phyloP scores from a whole-genome alignment of 2,329 filamentous ascomycete species.

The Annulohypoxylon truncatum region DNA sequence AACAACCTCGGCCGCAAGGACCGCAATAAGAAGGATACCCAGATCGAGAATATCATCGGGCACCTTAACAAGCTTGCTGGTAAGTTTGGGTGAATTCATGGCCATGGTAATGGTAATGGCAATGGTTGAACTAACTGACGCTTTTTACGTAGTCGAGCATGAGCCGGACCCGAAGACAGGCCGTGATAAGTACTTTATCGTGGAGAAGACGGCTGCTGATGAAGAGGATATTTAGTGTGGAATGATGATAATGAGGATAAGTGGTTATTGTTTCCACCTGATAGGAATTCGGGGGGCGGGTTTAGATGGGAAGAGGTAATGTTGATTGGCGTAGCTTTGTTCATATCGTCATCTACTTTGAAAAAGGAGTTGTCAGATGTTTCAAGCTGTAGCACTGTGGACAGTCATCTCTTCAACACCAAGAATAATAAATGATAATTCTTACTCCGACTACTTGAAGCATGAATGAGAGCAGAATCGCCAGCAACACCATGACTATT shows the following conservation, averaged over 20 bases:
- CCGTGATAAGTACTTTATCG: slow-evolving; percentile 45
- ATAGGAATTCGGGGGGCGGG: not conserved
- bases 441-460: too few relatives aligned
- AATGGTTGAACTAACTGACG: too few relatives aligned
- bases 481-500: too few relatives aligned
- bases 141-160: slow-evolving; percentile 44
- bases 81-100: too few relatives aligned
- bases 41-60: slow-evolving; percentile 74
- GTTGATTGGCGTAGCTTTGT: not conserved
- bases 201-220: slow-evolving; percentile 47
- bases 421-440: too few relatives aligned
- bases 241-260: not conserved
- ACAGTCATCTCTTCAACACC: not conserved
- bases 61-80: slow-evolving; percentile 71
- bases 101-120: too few relatives aligned
- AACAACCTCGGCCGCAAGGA: slow-evolving; percentile 73
- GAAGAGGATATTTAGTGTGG: slow-evolving; percentile 44
- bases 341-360: not conserved
- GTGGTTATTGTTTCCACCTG: not conserved
- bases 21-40: slow-evolving; percentile 69
- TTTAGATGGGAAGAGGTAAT: not conserved
- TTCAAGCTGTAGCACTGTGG: not conserved
- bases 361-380: not conserved
- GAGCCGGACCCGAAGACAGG: slow-evolving; percentile 44
- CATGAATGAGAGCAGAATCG: too few relatives aligned